phyloP scores from a whole-genome alignment of 2,329 filamentous ascomycete species.

The Claviceps sp. region DNA sequence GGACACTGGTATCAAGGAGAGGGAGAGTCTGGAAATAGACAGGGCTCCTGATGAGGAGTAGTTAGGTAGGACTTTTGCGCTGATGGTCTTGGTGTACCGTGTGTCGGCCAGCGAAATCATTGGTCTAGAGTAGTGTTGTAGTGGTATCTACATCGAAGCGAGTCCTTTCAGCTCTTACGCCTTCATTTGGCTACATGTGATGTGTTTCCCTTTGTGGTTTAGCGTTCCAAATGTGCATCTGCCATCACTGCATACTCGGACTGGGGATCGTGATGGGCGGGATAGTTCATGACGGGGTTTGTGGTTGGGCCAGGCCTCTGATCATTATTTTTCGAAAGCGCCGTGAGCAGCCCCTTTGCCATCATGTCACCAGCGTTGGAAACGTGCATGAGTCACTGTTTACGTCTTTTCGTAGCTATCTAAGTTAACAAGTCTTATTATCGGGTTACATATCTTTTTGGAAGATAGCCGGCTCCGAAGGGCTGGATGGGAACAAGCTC shows the following conservation, averaged over 20 bases:
- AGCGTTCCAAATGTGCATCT: neutral
- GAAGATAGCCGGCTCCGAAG: too few species aligned
- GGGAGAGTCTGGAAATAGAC: constrained; percentile 42
- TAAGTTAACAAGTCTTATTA: too few species aligned
- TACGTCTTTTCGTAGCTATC: too few species aligned
- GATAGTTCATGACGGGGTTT: neutral
- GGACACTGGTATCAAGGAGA: constrained; percentile 27
- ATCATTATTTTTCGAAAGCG: too few species aligned
- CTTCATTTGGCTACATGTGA: neutral
- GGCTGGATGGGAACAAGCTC: too few species aligned
- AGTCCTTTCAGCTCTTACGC: neutral
- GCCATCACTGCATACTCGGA: neutral
- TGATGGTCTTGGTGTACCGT: neutral
- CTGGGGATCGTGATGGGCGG: neutral
- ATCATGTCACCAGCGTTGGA: too few species aligned
- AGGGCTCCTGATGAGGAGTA: constrained; percentile 18
- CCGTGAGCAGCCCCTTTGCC: too few species aligned
- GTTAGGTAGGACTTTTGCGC: neutral
- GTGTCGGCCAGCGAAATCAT: neutral
- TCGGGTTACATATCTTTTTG: too few species aligned
- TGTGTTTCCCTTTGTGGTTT: neutral
- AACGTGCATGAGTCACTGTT: too few species aligned
- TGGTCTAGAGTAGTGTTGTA: neutral
- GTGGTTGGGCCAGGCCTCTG: too few species aligned
- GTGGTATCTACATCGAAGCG: neutral